phyloP scores from a whole-genome alignment of 345 rosid genomes.

The Odontarrhena argentea region DNA sequence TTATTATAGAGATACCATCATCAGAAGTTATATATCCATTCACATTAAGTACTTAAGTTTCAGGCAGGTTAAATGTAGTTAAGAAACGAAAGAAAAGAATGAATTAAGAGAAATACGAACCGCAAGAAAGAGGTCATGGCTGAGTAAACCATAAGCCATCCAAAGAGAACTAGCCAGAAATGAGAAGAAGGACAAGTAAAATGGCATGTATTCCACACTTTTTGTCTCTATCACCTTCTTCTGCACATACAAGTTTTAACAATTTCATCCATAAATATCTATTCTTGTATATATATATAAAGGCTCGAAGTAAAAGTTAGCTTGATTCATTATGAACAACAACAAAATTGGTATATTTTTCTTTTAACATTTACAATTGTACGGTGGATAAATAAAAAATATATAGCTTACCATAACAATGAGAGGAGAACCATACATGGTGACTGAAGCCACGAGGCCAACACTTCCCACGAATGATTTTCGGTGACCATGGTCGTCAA shows the following conservation, averaged over 20 bases:
- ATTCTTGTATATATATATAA: background rate
- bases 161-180: slow-evolving; percentile 70
- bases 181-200: slow-evolving; percentile 78
- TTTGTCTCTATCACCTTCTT: slow-evolving; percentile 68
- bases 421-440: slow-evolving; percentile 81
- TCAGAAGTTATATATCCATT: background rate
- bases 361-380: background rate
- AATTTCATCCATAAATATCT: slow-evolving; percentile 5
- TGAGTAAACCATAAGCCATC: slow-evolving; percentile 73
- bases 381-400: background rate
- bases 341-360: background rate
- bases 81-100: background rate
- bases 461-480: slow-evolving; percentile 69
- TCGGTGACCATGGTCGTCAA: slow-evolving; percentile 69
- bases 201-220: slow-evolving; percentile 95
- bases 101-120: slow-evolving; percentile 43
- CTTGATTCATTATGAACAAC: no score
- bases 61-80: background rate
- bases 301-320: background rate
- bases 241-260: slow-evolving; percentile 50
- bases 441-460: slow-evolving; percentile 59
- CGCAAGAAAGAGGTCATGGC: slow-evolving; percentile 79
- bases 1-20: background rate
- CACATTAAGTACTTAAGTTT: no score
- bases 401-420: slow-evolving; percentile 60